Percentiles rank a stretch among this genome's conserved stretches.
Evolutionary conservation across 179 eudicot species (phyloP).

Genomic region (Spinacia oleracea): DNA sequence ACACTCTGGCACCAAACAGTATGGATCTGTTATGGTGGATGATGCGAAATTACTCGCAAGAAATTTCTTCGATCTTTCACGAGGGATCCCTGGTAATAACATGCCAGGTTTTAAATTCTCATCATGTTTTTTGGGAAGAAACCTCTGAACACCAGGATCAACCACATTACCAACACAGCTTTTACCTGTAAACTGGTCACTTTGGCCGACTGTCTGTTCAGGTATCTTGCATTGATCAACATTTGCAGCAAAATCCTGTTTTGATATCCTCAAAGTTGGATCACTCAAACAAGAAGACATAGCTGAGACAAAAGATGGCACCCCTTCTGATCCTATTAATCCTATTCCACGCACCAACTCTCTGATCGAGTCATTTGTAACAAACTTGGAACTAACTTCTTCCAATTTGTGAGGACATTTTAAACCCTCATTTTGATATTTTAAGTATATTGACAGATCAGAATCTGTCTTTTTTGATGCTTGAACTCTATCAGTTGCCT

Average conservation of each 20-base stretch:
- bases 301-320: constrained; percentile 50
- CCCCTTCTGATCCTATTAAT: constrained; percentile 59
- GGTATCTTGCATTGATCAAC: constrained; percentile 19
- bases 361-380: constrained; percentile 58
- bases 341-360: constrained; percentile 70
- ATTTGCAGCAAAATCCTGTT: constrained; percentile 19
- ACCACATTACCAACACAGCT: constrained; percentile 22
- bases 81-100: constrained; percentile 12
- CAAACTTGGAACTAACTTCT: constrained; percentile 65
- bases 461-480: constrained; percentile 33
- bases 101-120: constrained; percentile 23
- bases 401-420: constrained; percentile 64
- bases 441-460: constrained; percentile 29
- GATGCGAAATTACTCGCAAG: constrained; percentile 25
- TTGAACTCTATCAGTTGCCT: constrained; percentile 28
- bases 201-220: constrained; percentile 27
- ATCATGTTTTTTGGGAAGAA: constrained; percentile 15
- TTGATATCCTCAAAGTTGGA: constrained; percentile 42
- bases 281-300: constrained; percentile 46
- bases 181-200: constrained; percentile 20
- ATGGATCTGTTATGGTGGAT: constrained; percentile 28
- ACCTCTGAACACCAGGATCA: constrained; percentile 20
- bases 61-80: constrained; percentile 28
- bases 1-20: constrained; percentile 52
- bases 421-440: constrained; percentile 35